Evolutionary conservation across 352 stramenopile genomes (phyloP).

Genomic region (Pythium dissotocum): DNA sequence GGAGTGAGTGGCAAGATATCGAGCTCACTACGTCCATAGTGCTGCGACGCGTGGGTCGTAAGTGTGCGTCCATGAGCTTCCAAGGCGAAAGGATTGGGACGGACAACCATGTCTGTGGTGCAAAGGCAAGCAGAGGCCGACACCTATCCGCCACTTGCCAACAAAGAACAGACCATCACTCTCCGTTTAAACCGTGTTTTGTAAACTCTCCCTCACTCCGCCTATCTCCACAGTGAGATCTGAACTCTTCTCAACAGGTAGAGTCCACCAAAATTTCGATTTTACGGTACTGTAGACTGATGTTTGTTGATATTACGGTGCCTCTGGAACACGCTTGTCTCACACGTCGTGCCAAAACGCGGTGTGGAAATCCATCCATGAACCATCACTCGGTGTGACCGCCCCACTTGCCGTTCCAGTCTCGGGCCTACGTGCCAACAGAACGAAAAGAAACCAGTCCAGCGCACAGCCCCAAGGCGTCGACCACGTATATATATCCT

Average conservation of each 20-base stretch:
- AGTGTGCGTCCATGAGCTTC: background rate
- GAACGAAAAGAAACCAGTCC: conserved; percentile 9
- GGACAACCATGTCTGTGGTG: conserved; percentile 1
- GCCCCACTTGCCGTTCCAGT: background rate
- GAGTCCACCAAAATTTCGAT: background rate
- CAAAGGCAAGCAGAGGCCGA: conserved; percentile 7
- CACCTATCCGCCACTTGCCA: conserved; percentile 24
- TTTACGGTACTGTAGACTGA: background rate
- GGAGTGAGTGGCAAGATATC: background rate
- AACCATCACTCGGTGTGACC: conserved; percentile 2
- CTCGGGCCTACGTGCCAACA: conserved; percentile 9
- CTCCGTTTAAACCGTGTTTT: conserved; percentile 16
- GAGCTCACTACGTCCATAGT: too few species aligned
- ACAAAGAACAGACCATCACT: conserved; percentile 30
- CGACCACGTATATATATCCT: conserved; percentile 17
- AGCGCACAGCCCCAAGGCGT: background rate
- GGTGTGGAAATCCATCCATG: background rate
- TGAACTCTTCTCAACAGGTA: background rate
- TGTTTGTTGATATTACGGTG: background rate
- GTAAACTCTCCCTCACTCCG: background rate
- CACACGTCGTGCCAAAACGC: background rate
- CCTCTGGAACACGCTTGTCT: background rate
- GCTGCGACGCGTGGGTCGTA: too few species aligned
- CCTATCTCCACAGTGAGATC: background rate
- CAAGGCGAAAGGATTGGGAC: background rate